A percentile compares a stretch with the other conserved stretches of the same genome.
phyloP scores from a whole-genome alignment of 1,139 yeast species.

The Citeromyces siamensis region DNA sequence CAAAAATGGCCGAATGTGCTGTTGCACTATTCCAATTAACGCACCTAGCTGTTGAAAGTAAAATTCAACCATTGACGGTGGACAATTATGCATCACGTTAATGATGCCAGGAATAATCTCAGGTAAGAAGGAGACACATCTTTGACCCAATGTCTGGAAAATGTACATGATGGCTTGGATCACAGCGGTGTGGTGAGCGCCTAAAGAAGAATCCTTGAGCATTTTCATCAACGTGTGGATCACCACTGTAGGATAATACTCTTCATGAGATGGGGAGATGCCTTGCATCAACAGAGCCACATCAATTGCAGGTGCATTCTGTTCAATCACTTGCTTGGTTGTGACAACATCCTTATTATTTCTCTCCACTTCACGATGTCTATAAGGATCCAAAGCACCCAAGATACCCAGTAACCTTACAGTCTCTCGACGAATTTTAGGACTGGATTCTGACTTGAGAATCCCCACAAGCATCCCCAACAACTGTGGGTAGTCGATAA shows the following conservation, averaged over 20 bases:
- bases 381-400: conserved; percentile 96
- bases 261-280: conserved; percentile 87
- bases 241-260: conserved; percentile 92
- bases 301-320: conserved; percentile 82
- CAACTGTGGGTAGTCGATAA: conserved; percentile 82
- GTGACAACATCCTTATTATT: conserved; percentile 14
- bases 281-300: conserved; percentile 87
- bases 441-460: conserved; percentile 67
- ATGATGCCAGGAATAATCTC: conserved; percentile 84
- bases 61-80: conserved; percentile 72
- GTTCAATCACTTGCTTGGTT: conserved; percentile 28
- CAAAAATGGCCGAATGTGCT: conserved; percentile 78
- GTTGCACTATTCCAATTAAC: conserved; percentile 71
- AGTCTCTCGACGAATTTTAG: conserved; percentile 69
- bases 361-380: conserved; percentile 84
- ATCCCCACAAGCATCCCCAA: conserved; percentile 74
- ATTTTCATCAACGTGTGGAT: conserved; percentile 75
- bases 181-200: conserved; percentile 80
- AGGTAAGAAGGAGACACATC: conserved; percentile 78
- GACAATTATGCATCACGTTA: conserved; percentile 75
- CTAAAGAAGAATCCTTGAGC: conserved; percentile 72
- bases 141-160: conserved; percentile 76
- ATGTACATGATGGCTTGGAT: conserved; percentile 88
- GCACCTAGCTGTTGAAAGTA: conserved; percentile 84
- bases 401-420: conserved; percentile 82